Percentiles rank a stretch among this genome's conserved stretches.
Conservation (phyloP, 805 yeast genomes). For the Candida maesae region DNA sequence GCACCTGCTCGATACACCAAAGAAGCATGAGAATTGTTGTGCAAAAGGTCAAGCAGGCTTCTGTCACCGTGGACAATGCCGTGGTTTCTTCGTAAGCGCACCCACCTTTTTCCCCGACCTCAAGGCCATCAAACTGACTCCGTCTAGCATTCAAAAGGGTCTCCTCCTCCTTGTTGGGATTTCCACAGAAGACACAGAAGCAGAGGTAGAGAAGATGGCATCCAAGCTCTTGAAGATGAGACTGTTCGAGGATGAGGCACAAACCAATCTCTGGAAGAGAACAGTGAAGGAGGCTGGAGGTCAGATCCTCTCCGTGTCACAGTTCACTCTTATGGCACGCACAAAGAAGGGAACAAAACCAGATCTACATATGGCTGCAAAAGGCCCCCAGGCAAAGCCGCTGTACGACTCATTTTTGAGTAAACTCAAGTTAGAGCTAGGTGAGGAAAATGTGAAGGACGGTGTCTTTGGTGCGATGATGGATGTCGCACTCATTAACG, state of each 20-base stretch:
- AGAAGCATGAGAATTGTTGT: slow-evolving; percentile 76
- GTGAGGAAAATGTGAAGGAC: slow-evolving; percentile 67
- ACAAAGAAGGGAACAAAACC: slow-evolving; percentile 92
- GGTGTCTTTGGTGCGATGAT: slow-evolving; percentile 97
- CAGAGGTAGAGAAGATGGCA: slow-evolving; percentile 67
- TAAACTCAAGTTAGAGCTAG: slow-evolving; percentile 47
- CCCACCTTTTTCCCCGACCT: background rate
- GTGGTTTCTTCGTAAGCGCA: slow-evolving; percentile 57
- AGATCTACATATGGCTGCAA: slow-evolving; percentile 89
- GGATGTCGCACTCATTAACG: slow-evolving; percentile 86
- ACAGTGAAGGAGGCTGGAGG: slow-evolving; percentile 59
- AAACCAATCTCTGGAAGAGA: slow-evolving; percentile 69
- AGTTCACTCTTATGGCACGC: slow-evolving; percentile 84
- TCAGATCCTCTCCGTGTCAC: slow-evolving; percentile 82
- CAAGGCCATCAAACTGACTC: too few relatives aligned
- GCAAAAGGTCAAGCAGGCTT: slow-evolving; percentile 84
- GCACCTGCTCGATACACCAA: background rate
- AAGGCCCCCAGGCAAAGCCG: slow-evolving; percentile 53
- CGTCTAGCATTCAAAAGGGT: slow-evolving; percentile 68
- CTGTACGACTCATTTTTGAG: slow-evolving; percentile 47
- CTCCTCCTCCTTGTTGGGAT: slow-evolving; percentile 82
- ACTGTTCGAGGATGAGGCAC: slow-evolving; percentile 70
- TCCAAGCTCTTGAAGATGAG: slow-evolving; percentile 62
- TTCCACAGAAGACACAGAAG: slow-evolving; percentile 68
- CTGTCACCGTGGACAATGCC: slow-evolving; percentile 75